Conservation (phyloP, 768 basidiomycete species). For the Trametopsis cervina region DNA sequence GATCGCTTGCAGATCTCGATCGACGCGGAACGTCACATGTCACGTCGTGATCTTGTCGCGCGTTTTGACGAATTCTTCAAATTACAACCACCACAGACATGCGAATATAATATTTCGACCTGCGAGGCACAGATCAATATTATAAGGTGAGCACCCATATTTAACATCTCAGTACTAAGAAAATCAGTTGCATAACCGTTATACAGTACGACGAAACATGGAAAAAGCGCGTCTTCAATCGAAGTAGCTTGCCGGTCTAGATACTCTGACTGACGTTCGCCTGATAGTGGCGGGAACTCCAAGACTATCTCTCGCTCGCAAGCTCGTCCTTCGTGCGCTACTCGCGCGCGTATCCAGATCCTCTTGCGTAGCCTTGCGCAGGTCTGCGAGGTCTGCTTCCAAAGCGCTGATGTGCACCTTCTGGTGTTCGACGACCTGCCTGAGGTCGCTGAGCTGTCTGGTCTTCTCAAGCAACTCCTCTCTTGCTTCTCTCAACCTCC, state of each 20-base stretch:
- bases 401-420: slow-evolving; percentile 9
- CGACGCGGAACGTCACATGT: neutral
- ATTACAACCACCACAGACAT: too few species aligned
- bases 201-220: too few species aligned
- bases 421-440: slow-evolving; percentile 13
- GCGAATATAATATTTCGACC: too few species aligned
- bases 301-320: slow-evolving; percentile 5
- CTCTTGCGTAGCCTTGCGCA: slow-evolving; percentile 6
- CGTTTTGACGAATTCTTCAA: neutral
- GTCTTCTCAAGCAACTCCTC: slow-evolving; percentile 10
- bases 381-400: slow-evolving; percentile 7
- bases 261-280: slow-evolving; percentile 6
- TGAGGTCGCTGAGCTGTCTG: slow-evolving; percentile 2
- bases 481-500: slow-evolving; percentile 3
- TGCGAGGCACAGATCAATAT: too few species aligned
- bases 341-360: slow-evolving; percentile 4
- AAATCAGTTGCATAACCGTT: too few species aligned
- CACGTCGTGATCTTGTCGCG: too few species aligned
- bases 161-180: too few species aligned
- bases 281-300: slow-evolving; percentile 1
- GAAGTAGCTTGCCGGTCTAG: slow-evolving; percentile 1
- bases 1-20: neutral
- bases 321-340: slow-evolving; percentile 2
- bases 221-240: too few species aligned
- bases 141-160: too few species aligned